Conservation (phyloP, 2,329 filamentous ascomycete species). For the Simplicillium aogashimaense region DNA sequence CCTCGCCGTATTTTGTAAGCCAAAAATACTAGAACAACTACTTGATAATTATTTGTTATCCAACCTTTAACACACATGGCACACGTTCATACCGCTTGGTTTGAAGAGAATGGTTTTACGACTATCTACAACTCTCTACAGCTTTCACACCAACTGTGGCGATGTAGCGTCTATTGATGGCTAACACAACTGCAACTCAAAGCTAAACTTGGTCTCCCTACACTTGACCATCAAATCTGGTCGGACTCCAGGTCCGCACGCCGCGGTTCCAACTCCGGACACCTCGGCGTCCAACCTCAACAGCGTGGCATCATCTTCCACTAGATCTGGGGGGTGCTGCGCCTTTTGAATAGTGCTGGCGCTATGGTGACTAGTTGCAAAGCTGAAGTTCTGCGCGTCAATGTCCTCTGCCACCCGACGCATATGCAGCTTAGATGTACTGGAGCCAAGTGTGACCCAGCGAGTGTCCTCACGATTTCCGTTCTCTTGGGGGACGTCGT, state of each 20-base stretch:
- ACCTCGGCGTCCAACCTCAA: conserved; percentile 34
- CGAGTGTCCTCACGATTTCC: conserved; percentile 52
- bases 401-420: conserved; percentile 10
- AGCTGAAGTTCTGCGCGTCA: conserved; percentile 29
- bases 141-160: no score
- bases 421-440: conserved; percentile 11
- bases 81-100: no score
- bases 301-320: conserved; percentile 33
- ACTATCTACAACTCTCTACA: no score
- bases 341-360: conserved; percentile 44
- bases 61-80: no score
- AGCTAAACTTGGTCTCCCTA: conserved; percentile 29
- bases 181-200: conserved; percentile 22
- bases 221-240: conserved; percentile 32
- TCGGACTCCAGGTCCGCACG: conserved; percentile 37
- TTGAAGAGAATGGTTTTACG: no score
- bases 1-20: no score
- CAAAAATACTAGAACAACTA: no score
- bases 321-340: conserved; percentile 54
- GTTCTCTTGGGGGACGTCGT: conserved; percentile 60
- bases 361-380: conserved; percentile 45
- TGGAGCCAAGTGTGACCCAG: conserved; percentile 35
- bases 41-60: no score
- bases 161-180: background rate
- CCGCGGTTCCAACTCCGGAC: conserved; percentile 38